Conservation (phyloP, 1,139 yeast species). For the Scheffersomyces titani region DNA sequence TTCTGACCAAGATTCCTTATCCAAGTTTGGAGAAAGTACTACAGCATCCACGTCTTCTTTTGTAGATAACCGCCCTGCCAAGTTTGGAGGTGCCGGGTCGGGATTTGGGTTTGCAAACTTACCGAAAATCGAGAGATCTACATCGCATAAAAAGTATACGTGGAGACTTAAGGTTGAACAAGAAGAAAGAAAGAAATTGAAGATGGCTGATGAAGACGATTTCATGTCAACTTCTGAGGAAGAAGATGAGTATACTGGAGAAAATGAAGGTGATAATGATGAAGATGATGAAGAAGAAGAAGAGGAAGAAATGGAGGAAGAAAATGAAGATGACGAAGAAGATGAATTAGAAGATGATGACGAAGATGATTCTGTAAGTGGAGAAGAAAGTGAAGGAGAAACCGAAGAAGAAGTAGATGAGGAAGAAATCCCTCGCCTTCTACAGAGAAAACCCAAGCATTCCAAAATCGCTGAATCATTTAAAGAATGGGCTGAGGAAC, state of each 20-base stretch:
- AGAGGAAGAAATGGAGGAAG: conserved; percentile 19
- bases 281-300: conserved; percentile 19
- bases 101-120: conserved; percentile 73
- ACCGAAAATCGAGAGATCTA: conserved; percentile 39
- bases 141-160: conserved; percentile 40
- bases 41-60: conserved; percentile 47
- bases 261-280: conserved; percentile 12
- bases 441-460: conserved; percentile 43
- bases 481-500: conserved; percentile 63
- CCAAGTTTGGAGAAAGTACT: conserved; percentile 9
- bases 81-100: conserved; percentile 57
- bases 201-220: conserved; percentile 43
- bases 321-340: conserved; percentile 31
- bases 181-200: conserved; percentile 35
- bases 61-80: conserved; percentile 70
- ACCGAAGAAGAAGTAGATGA: conserved; percentile 19
- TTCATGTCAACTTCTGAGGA: conserved; percentile 29
- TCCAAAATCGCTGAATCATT: conserved; percentile 47
- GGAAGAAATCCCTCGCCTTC: conserved; percentile 33
- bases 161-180: conserved; percentile 44
- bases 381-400: conserved; percentile 20
- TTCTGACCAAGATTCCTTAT: conserved; percentile 18
- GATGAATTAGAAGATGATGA: conserved; percentile 20
- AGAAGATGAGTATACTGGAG: conserved; percentile 17
- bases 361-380: conserved; percentile 12